Conservation (phyloP, 768 basidiomycete genomes). For the Hericium alpestre region DNA sequence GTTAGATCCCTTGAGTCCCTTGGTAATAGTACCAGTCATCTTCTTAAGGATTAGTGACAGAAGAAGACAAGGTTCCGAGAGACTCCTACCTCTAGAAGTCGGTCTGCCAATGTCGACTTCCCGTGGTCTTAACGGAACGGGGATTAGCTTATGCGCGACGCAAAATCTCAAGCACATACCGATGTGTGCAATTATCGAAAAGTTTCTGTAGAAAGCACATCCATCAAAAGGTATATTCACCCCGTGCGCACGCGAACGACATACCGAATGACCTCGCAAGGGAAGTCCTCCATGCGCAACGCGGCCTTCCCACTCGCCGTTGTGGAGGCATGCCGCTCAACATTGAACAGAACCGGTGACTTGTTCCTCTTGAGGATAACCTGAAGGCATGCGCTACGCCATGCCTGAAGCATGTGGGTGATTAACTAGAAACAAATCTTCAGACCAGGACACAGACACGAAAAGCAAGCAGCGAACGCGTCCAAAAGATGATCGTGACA, state of each 20-base stretch:
- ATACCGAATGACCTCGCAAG: slow-evolving; percentile 61
- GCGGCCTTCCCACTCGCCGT: not conserved
- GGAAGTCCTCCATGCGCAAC: slow-evolving; percentile 51
- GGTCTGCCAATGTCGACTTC: slow-evolving; percentile 90
- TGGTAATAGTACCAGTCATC: slow-evolving; percentile 81
- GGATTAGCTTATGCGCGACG: not conserved
- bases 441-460: slow-evolving; percentile 1
- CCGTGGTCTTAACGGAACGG: slow-evolving; percentile 59
- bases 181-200: slow-evolving; percentile 95
- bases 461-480: not conserved
- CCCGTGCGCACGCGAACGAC: not conserved
- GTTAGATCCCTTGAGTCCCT: slow-evolving; percentile 54
- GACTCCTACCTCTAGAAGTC: slow-evolving; percentile 60
- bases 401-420: not conserved
- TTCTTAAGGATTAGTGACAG: slow-evolving; percentile 23
- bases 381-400: not conserved
- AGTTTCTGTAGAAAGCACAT: slow-evolving; percentile 44
- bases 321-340: slow-evolving; percentile 1
- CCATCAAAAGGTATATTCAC: not conserved
- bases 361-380: not conserved
- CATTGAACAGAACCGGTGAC: not conserved
- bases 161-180: slow-evolving; percentile 32
- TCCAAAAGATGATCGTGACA: slow-evolving; percentile 4
- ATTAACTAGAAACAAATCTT: not conserved
- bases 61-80: slow-evolving; percentile 4